phyloP scores from a whole-genome alignment of 768 basidiomycete genomes.

The Zangia roseola region DNA sequence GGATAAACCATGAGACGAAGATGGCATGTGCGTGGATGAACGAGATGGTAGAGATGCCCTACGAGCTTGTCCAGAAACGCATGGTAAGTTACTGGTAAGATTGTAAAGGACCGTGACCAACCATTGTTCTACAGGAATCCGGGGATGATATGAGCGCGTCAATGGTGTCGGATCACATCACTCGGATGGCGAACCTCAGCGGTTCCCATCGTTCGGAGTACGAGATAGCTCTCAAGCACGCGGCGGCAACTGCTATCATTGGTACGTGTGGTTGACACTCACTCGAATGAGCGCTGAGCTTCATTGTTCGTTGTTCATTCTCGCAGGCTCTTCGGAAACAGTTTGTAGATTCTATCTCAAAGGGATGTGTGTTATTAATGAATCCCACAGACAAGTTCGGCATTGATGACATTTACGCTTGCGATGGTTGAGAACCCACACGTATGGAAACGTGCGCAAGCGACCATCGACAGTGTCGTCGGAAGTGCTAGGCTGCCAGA shows the following conservation, averaged over 20 bases:
- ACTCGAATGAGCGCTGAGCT: no score
- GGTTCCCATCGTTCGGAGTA: background rate
- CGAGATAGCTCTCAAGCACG: background rate
- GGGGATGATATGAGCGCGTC: background rate
- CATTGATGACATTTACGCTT: constrained; percentile 6
- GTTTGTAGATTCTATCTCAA: no score
- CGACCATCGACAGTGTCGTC: constrained; percentile 7
- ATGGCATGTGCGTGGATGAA: background rate
- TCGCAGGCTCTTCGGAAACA: no score
- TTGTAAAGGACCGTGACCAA: no score
- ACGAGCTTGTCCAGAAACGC: constrained; percentile 1
- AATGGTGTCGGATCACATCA: constrained; percentile 10
- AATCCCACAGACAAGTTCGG: background rate
- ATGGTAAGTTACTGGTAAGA: constrained; percentile 19
- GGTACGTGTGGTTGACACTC: no score
- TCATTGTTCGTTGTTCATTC: no score
- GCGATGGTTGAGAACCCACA: constrained; percentile 15
- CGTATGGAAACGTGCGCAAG: constrained; percentile 9
- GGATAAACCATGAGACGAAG: constrained; percentile 30
- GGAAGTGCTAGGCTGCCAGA: constrained; percentile 7
- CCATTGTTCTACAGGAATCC: background rate
- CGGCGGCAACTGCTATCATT: constrained; percentile 1
- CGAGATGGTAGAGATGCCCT: constrained; percentile 19
- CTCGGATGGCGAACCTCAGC: constrained; percentile 3
- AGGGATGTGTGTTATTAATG: background rate